Conservation (phyloP, 2,329 filamentous ascomycete species). For the Apiospora saccharicola region DNA sequence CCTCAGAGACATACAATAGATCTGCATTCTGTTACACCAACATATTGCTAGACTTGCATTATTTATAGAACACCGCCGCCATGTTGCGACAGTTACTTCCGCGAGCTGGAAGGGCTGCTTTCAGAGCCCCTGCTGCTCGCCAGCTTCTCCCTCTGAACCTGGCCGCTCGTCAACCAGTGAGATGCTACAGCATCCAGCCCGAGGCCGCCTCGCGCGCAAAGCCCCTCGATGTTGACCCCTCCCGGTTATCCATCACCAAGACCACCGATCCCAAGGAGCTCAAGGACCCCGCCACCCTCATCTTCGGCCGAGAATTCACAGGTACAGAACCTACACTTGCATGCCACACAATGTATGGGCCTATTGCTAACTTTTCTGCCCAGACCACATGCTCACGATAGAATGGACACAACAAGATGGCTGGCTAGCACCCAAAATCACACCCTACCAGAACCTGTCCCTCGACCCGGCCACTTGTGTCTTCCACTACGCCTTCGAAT, state of each 20-base stretch:
- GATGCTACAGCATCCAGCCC: constrained; percentile 62
- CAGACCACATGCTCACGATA: constrained; percentile 95
- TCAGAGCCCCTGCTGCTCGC: constrained; percentile 39
- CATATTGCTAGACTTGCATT: background rate
- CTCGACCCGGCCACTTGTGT: constrained; percentile 96
- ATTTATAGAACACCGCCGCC: constrained; percentile 34
- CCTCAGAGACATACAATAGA: background rate
- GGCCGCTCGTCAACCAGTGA: constrained; percentile 44
- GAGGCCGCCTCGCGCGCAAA: constrained; percentile 57
- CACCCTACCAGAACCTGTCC: constrained; percentile 95
- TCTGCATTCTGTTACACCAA: background rate
- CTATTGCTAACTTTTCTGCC: constrained; percentile 26
- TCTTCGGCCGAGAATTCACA: constrained; percentile 92
- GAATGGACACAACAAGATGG: constrained; percentile 90
- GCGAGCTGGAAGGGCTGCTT: constrained; percentile 49
- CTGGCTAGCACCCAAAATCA: constrained; percentile 84
- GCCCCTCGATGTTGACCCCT: constrained; percentile 76
- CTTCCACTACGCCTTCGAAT: constrained; percentile 98
- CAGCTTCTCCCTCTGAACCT: constrained; percentile 42
- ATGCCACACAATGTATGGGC: background rate
- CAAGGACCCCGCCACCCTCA: constrained; percentile 77
- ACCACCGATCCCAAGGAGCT: constrained; percentile 79
- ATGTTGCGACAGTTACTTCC: constrained; percentile 58
- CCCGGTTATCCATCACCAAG: constrained; percentile 76
- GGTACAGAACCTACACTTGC: constrained; percentile 56